Evolutionary conservation across 176 grass and related monocot genomes (phyloP), one percentile per base, ranked within the genome.

Genomic region (Urochloa ruziziensis): DNA sequence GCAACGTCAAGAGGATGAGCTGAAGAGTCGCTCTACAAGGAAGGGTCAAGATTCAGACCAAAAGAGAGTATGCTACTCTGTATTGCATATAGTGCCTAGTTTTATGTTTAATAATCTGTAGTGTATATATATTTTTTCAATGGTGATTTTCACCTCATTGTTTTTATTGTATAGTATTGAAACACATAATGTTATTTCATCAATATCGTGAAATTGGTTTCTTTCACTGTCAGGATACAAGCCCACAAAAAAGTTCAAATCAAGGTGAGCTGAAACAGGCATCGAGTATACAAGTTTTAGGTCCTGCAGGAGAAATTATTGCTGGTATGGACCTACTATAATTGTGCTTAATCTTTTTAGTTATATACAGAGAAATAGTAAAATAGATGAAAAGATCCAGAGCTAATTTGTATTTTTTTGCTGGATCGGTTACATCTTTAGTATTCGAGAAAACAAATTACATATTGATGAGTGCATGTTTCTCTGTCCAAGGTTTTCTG

Each of bases 251-350:
- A 62, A 84, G 60, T 37, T 37, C 61, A 53, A 67, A 74, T 32
- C 89, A 92, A 51, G 23, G 70, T 57, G 84, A 87, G 35, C 63
- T 72, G 52, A 97, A 94, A 91, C 85, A 92, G 28, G 42, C 44
- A 68, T 87, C 90, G 49, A 90, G 86, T 79, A 85, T 94, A 78
- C 94, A 94, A 82, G 83, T 97, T 87, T 79, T 88, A 73, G 94
- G 94, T 25, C 74, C 90, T 52, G 69, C 81, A 67, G 92, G 94
- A 84, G 94, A 97, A 97, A 97, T 97, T 70, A 92, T 84, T 49
- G 92, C 92, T 56, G 94, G 92, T 97, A 89, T 57, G 60, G 23
- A 60, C 48, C 54, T 54, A 59, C 21, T 53, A 72, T 7, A 52
- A 14, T 33, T 57, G 13, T 75, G 14, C 34, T 36, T 65, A 47